Evolutionary conservation across 805 yeast genomes (phyloP).

Genomic region (Metschnikowia reukaufii): DNA sequence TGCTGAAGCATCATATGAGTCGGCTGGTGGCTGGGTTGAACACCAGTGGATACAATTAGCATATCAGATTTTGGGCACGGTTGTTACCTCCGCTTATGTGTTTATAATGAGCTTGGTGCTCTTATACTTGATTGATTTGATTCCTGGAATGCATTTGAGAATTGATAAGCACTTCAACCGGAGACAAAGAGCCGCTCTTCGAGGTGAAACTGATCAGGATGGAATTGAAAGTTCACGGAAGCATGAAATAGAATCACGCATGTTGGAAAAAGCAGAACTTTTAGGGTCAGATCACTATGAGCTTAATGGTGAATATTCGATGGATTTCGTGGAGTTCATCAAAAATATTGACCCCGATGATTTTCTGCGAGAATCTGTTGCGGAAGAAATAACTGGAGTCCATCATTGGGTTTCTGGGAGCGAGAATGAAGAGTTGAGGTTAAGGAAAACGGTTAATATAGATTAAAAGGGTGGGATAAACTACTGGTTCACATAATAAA

Average conservation of each 20-base stretch:
- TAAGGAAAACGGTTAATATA: conserved; percentile 3
- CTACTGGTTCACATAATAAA: background rate
- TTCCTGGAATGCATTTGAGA: conserved; percentile 44
- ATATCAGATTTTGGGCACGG: conserved; percentile 39
- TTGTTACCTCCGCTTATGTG: conserved; percentile 35
- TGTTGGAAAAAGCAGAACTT: conserved; percentile 25
- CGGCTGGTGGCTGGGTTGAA: conserved; percentile 43
- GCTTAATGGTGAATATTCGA: conserved; percentile 40
- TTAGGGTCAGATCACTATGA: conserved; percentile 41
- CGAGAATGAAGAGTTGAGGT: background rate
- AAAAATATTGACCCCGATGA: conserved; percentile 38
- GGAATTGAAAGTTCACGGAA: background rate
- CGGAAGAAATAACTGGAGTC: conserved; percentile 3
- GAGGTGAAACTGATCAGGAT: conserved; percentile 5
- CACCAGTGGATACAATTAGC: conserved; percentile 43
- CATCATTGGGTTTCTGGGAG: background rate
- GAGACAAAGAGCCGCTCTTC: conserved; percentile 23
- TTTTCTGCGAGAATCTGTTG: conserved; percentile 22
- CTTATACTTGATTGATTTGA: conserved; percentile 35
- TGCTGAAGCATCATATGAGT: conserved; percentile 31
- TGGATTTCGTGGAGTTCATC: conserved; percentile 44
- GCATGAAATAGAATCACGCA: conserved; percentile 12
- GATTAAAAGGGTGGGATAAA: background rate
- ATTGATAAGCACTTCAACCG: conserved; percentile 41
- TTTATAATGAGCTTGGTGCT: conserved; percentile 33